Evolutionary conservation across 2,329 filamentous ascomycete species (phyloP).

Genomic region (Pleomassaria siparia): DNA sequence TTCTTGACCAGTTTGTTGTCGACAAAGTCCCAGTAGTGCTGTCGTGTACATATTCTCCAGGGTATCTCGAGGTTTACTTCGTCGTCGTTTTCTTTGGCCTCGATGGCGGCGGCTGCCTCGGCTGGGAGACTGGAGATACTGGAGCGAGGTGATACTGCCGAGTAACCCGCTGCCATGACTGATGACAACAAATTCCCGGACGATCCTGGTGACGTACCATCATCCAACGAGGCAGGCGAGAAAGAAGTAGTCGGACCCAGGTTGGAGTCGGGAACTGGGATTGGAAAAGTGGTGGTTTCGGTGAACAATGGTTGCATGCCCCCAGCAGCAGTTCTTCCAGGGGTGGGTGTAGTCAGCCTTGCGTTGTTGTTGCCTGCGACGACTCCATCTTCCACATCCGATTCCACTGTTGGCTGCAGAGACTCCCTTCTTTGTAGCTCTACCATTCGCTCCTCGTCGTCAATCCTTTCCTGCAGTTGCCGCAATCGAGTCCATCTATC

Average conservation of each 20-base stretch:
- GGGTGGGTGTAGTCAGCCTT: conserved; percentile 11
- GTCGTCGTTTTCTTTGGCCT: conserved; percentile 34
- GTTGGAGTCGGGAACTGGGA: conserved; percentile 20
- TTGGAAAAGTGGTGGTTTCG: conserved; percentile 24
- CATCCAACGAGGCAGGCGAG: conserved; percentile 24
- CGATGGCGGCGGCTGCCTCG: conserved; percentile 33
- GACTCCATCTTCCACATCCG: conserved; percentile 36
- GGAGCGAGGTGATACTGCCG: conserved; percentile 23
- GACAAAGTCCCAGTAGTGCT: conserved; percentile 38
- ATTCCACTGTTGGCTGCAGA: conserved; percentile 38
- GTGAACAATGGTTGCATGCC: conserved; percentile 32
- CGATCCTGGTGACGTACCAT: conserved; percentile 24
- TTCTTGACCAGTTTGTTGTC: conserved; percentile 33
- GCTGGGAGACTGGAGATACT: conserved; percentile 31
- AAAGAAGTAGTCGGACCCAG: conserved; percentile 25
- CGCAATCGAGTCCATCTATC: conserved; percentile 36
- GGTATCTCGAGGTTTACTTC: conserved; percentile 38
- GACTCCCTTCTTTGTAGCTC: conserved; percentile 26
- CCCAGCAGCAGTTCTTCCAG: conserved; percentile 19
- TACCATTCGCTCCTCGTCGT: conserved; percentile 23
- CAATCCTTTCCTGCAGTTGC: conserved; percentile 31
- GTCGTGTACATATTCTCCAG: conserved; percentile 37
- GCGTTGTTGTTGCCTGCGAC: conserved; percentile 8
- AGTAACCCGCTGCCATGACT: conserved; percentile 14
- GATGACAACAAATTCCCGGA: conserved; percentile 17